Percentiles rank a stretch among this genome's conserved stretches.
Conservation (phyloP, 2,329 filamentous ascomycete genomes). For the Emergomyces pasteurianus region DNA sequence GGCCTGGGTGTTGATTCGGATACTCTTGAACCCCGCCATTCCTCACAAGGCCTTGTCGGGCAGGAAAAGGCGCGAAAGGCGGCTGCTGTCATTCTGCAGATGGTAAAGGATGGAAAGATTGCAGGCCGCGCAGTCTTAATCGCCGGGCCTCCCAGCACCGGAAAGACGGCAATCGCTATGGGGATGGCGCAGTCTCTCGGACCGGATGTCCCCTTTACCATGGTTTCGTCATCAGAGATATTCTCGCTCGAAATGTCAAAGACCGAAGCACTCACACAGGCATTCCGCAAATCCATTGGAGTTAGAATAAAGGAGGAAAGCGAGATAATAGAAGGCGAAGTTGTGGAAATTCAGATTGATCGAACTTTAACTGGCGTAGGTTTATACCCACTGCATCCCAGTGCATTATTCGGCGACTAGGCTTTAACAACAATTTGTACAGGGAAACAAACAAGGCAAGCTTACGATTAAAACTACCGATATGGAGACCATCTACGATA, state of each 20-base stretch:
- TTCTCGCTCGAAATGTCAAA: constrained; percentile 99
- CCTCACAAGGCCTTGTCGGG: constrained; percentile 87
- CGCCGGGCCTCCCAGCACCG: constrained; percentile 88
- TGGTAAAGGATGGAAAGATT: constrained; percentile 99
- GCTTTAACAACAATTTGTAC: constrained; percentile 1
- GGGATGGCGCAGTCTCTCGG: constrained; percentile 96
- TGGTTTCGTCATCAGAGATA: constrained; percentile 90
- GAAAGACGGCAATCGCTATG: constrained; percentile 97
- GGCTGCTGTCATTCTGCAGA: constrained; percentile 89
- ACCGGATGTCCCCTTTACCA: constrained; percentile 89
- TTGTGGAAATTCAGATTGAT: constrained; percentile 97
- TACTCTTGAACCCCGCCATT: constrained; percentile 71
- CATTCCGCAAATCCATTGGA: constrained; percentile 97
- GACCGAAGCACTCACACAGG: constrained; percentile 93
- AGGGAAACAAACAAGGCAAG: constrained; percentile 94
- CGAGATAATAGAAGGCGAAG: constrained; percentile 97
- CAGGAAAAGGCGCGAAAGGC: constrained; percentile 96
- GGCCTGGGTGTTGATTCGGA: constrained; percentile 88
- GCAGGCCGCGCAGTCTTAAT: constrained; percentile 90
- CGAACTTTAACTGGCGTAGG: constrained; percentile 77
- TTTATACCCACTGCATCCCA: not conserved
- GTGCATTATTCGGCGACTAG: not conserved
- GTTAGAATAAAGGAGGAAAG: constrained; percentile 98
- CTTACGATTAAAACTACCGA: constrained; percentile 99
- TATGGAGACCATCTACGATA: constrained; percentile 99